Percentiles rank a stretch among this genome's conserved stretches.
phyloP scores from a whole-genome alignment of 1,284 basidiomycete species.

The Trichosporon sp. region DNA sequence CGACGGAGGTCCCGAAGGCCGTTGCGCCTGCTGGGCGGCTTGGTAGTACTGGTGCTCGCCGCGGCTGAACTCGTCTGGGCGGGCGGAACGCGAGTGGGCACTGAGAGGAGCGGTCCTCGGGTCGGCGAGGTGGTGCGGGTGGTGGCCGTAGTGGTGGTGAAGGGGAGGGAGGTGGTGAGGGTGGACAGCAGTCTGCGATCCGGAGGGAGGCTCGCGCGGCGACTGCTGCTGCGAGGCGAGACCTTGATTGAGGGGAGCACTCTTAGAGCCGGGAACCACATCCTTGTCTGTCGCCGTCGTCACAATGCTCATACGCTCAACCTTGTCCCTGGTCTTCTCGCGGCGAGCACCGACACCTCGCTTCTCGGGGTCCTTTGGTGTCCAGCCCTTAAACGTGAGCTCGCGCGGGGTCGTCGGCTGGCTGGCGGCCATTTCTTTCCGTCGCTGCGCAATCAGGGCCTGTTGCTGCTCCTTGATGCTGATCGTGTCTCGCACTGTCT shows the following conservation, averaged over 20 bases:
- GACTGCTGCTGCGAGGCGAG: constrained; percentile 48
- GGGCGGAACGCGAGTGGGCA: constrained; percentile 31
- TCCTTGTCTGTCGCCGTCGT: constrained; percentile 46
- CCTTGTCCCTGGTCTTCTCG: constrained; percentile 54
- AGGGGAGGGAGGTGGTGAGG: constrained; percentile 45
- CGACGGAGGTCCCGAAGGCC: constrained; percentile 21
- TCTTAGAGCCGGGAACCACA: constrained; percentile 48
- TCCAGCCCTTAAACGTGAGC: constrained; percentile 53
- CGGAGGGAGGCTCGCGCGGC: constrained; percentile 46
- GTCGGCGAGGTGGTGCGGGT: constrained; percentile 41
- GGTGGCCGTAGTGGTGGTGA: constrained; percentile 26
- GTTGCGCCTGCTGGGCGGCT: constrained; percentile 26
- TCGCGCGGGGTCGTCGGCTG: constrained; percentile 48
- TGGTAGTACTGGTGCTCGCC: constrained; percentile 39
- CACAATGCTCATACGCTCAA: constrained; percentile 51
- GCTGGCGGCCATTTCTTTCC: constrained; percentile 44
- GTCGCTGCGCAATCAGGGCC: constrained; percentile 51
- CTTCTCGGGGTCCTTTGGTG: constrained; percentile 44
- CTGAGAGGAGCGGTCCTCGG: constrained; percentile 45
- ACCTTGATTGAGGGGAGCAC: constrained; percentile 50
- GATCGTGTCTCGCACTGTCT: constrained; percentile 54
- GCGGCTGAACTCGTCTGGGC: constrained; percentile 44
- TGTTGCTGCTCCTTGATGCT: constrained; percentile 55
- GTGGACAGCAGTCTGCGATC: constrained; percentile 46
- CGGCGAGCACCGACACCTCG: constrained; percentile 46